These are phyloP conservation scores for Fusarium brachygibbosum DNA, from an alignment of 2,329 filamentous ascomycete genomes.

Conservation along the genomic window DNA sequence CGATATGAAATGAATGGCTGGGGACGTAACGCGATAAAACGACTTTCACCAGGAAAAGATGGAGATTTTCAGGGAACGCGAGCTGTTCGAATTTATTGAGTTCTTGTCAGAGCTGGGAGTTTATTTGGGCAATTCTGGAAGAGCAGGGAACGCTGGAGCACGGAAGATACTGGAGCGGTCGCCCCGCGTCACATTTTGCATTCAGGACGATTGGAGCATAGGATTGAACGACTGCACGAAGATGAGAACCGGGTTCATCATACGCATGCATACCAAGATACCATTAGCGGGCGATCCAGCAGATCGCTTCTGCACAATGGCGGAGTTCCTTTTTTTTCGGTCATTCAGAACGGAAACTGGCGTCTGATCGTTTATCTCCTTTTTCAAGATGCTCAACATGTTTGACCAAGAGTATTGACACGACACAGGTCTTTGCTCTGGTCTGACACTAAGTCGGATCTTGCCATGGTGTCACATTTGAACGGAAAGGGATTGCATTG, in stretches of 20 bases:
- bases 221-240: conserved; percentile 44
- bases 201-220: conserved; percentile 43
- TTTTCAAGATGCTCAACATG: conserved; percentile 4
- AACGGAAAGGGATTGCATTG: conserved; percentile 24
- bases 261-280: conserved; percentile 42
- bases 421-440: not conserved
- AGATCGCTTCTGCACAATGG: conserved; percentile 30
- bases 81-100: conserved; percentile 22
- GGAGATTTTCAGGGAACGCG: conserved; percentile 6
- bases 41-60: conserved; percentile 13
- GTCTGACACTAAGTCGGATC: not conserved
- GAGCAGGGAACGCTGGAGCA: conserved; percentile 36
- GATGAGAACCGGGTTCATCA: conserved; percentile 42
- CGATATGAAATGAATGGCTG: not conserved
- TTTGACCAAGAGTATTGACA: not conserved
- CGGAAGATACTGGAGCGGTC: conserved; percentile 41
- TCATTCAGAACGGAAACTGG: conserved; percentile 30
- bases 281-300: conserved; percentile 28
- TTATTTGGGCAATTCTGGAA: conserved; percentile 30
- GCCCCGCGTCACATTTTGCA: conserved; percentile 42
- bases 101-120: conserved; percentile 38
- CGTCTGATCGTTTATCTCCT: conserved; percentile 31
- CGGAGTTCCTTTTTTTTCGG: conserved; percentile 31
- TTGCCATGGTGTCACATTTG: conserved; percentile 13
- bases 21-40: conserved; percentile 1